Evolutionary conservation across 1,284 basidiomycete genomes (phyloP), one percentile per base, ranked within the genome.

Genomic region (Sphaerobolus stellatus): DNA sequence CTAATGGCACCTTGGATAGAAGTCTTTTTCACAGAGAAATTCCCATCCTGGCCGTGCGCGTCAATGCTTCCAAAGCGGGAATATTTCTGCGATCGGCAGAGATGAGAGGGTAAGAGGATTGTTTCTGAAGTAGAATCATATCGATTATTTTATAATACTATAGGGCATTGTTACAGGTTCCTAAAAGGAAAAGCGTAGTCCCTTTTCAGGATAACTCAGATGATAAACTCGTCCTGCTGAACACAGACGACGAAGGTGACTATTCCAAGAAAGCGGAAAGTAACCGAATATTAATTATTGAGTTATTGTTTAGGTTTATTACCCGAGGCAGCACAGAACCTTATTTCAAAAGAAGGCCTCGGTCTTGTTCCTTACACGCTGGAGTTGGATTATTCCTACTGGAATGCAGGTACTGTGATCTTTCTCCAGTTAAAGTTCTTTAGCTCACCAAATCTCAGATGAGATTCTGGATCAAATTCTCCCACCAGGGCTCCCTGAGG

Each of bases 391-490:
- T 97, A 97, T 66, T 79, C 89, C 64, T 88, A 92, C 68, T 97
- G 93, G 93, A 86, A 79, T 4, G 81, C 89, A 52, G 85, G 93
- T 92, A 61, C 53, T 75, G 62, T n/a, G 50, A 40, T 24, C 44
- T 28, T 47, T 29, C n/a, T 41, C 18, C n/a, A 6, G 24, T 29
- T 38, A 18, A 20, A 29, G 13, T 20, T 43, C 20, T 20, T 8
- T 24, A 48, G 1, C 45, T 34, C 30, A 41, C 52, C 5, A 18
- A 20, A 16, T 46, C 47, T 48, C 59, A 94, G 94, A 92, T 65
- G 89, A 96, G 47, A 87, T 97, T 44, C 72, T 98, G 7, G 79
- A 86, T 52, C 77, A 88, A 5, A 78, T 94, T 44, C 76, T 98
- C 13, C 94, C 94, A 0, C 78, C 86, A 57, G 77, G 85, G 18